A percentile compares a stretch with the other conserved stretches of the same genome.
These are phyloP conservation scores for Thinopyrum obtusiflorum DNA, from an alignment of 202 grass and related monocot genomes.

Conservation along the genomic window DNA sequence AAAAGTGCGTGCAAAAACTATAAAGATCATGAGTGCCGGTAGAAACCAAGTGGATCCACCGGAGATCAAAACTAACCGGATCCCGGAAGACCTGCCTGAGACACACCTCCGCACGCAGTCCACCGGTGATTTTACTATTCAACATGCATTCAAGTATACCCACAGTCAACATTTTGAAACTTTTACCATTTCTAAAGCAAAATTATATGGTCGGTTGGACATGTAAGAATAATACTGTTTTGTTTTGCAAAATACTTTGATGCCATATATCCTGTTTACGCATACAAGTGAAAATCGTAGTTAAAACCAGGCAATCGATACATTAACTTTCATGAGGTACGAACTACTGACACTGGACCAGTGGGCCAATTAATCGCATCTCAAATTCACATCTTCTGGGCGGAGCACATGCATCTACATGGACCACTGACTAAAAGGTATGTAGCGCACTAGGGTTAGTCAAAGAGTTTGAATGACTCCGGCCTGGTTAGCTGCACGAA, in stretches of 20 bases:
- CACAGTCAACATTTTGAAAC: neutral
- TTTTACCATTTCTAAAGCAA: neutral
- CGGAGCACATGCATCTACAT: conserved; percentile 19
- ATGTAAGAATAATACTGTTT: neutral
- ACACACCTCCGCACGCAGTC: too few relatives aligned
- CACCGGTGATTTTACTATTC: neutral
- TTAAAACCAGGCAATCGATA: neutral
- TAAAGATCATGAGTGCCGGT: too few relatives aligned
- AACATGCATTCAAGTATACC: neutral
- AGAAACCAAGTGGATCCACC: too few relatives aligned
- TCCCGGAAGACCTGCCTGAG: too few relatives aligned
- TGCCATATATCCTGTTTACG: neutral
- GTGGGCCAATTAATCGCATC: neutral
- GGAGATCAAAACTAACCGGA: too few relatives aligned
- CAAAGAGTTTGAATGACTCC: neutral
- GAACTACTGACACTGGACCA: neutral
- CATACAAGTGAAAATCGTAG: neutral
- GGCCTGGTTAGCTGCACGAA: conserved; percentile 1
- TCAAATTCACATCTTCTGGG: conserved; percentile 1
- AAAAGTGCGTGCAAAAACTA: too few relatives aligned
- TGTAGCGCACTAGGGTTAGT: conserved; percentile 17
- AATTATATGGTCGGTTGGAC: neutral
- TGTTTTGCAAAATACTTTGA: neutral
- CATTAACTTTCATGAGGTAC: neutral
- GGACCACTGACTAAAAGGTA: conserved; percentile 34